Evolutionary conservation across 148 eudicot genomes (phyloP), one percentile per base, ranked within the genome.

Genomic region (Cornus kousa): DNA sequence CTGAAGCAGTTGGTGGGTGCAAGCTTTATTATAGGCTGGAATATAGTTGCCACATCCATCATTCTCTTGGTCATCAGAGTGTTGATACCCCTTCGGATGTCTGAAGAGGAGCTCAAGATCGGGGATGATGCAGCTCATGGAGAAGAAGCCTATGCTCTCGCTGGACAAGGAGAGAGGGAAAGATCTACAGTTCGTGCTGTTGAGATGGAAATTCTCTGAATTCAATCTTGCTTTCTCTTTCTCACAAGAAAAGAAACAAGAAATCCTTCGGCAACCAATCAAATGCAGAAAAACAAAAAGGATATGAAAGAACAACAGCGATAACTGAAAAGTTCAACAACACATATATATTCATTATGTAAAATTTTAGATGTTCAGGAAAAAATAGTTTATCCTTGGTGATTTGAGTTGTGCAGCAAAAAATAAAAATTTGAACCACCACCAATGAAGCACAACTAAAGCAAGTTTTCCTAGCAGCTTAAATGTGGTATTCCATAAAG

Each of bases 81-180:
- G 5, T 3, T 71, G 50, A 57, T 71, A 17, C 83, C 83, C 9
- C 75, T 81, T 1, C 60, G 76, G 24, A 81, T 81, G 83, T 81
- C 83, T 2, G 76, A 81, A 20, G 83, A 81, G 17, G 79, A 81
- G 53, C 79, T 81, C 22, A 67, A 28, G 20, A 70, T 81, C 9
- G 83, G 83, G 24, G 83, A 81, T 23, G 83, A 81, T 50, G 83
- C 83, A 1, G 83, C 71, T 22, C 83, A 81, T 46, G 80, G 83
- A 22, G 80, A 81, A 66, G 83, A 81, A 77, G 83, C 83, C 17
- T 81, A 81, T 64, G 79, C 83, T 28, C 75, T 81, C 1, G 70
- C 64, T 3, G 83, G 83, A 3, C 75, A 81, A 70, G 83, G 83
- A 22, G 57, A 76, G 75, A 81, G 79, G 53, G 79, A 81, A 7